These are phyloP conservation scores for Ampelomyces quisqualis DNA, from an alignment of 2,329 filamentous ascomycete genomes.

Conservation along the genomic window DNA sequence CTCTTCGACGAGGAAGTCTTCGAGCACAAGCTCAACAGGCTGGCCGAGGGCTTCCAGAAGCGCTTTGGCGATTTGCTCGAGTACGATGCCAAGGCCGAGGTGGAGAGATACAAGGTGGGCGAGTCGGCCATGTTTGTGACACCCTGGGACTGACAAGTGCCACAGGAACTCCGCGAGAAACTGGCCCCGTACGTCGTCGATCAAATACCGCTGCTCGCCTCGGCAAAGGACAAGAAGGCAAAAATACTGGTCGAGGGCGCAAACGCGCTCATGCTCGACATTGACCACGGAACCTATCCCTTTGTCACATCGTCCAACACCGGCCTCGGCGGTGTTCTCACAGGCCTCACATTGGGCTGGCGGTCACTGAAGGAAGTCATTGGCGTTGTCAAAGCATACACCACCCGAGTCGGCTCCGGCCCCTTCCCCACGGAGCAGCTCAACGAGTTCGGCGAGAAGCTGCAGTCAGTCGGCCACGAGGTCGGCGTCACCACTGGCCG, in stretches of 20 bases:
- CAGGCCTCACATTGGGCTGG: constrained; percentile 62
- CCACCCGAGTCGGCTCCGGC: constrained; percentile 60
- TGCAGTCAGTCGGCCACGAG: constrained; percentile 59
- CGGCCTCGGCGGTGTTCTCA: constrained; percentile 62
- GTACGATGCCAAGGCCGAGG: constrained; percentile 70
- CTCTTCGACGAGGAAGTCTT: constrained; percentile 68
- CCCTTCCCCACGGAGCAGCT: constrained; percentile 69
- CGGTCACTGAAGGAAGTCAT: constrained; percentile 62
- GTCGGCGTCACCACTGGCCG: constrained; percentile 60
- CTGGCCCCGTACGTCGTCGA: constrained; percentile 66
- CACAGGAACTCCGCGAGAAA: constrained; percentile 55
- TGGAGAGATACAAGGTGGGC: constrained; percentile 59
- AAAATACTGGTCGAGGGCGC: constrained; percentile 70
- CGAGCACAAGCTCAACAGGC: constrained; percentile 63
- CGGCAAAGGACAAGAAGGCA: constrained; percentile 59
- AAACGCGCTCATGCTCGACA: constrained; percentile 67
- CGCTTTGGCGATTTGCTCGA: constrained; percentile 66
- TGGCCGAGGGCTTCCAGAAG: constrained; percentile 66
- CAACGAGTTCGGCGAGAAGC: constrained; percentile 58
- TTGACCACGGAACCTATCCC: constrained; percentile 60
- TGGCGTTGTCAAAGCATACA: constrained; percentile 69
- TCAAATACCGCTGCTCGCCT: constrained; percentile 63
- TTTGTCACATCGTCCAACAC: constrained; percentile 63
- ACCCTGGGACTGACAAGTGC: constrained; percentile 1
- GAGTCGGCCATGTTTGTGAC: not conserved